A percentile compares a stretch with the other conserved stretches of the same genome.
These are phyloP conservation scores for Hypoxylon sp. DNA, from an alignment of 2,329 filamentous ascomycete genomes.

Conservation along the genomic window DNA sequence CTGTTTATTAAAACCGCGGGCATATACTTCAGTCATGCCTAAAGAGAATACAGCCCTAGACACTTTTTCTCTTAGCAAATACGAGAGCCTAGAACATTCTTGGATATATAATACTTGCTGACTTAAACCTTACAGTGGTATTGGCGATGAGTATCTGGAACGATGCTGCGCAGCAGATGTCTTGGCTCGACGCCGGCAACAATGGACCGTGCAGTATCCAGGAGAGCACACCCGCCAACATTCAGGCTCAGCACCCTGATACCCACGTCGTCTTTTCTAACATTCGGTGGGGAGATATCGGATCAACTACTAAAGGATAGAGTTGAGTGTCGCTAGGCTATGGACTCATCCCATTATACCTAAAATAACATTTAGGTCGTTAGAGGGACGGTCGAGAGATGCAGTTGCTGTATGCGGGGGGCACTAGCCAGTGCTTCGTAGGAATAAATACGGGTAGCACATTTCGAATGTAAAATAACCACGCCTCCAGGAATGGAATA, in stretches of 20 bases:
- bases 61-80: not conserved
- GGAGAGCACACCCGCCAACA: constrained; percentile 36
- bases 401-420: too few relatives aligned
- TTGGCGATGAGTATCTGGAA: constrained; percentile 43
- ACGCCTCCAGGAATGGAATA: too few relatives aligned
- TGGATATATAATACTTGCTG: not conserved
- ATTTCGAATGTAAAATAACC: too few relatives aligned
- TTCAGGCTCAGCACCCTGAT: constrained; percentile 36
- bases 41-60: not conserved
- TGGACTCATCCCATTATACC: not conserved
- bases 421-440: too few relatives aligned
- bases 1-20: too few relatives aligned
- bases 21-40: not conserved
- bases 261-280: constrained; percentile 40
- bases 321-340: not conserved
- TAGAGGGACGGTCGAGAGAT: too few relatives aligned
- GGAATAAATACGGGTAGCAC: too few relatives aligned
- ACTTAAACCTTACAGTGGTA: constrained; percentile 33
- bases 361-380: too few relatives aligned
- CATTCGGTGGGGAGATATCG: constrained; percentile 41
- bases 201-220: constrained; percentile 34
- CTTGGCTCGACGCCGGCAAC: constrained; percentile 38
- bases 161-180: constrained; percentile 37
- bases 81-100: not conserved
- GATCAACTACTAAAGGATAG: constrained; percentile 33